Base-by-base conservation (phyloP, 2,329 filamentous ascomycete species). In the Penicillium sp. region DNA sequence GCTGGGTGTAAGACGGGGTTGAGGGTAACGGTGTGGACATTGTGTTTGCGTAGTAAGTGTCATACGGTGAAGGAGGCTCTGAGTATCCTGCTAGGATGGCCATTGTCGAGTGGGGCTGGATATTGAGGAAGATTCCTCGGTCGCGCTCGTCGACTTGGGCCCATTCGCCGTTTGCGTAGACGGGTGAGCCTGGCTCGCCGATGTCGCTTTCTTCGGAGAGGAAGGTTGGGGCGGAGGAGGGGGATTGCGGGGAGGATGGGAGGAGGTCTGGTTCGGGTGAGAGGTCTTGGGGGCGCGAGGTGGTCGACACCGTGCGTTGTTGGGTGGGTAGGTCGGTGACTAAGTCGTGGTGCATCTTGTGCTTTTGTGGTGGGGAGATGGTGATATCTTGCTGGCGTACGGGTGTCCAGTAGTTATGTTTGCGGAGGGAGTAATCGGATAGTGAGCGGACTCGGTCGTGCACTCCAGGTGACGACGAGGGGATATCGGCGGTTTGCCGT, bases 121-220 rank as follows among this genome's bases (percentile, higher is more conserved):
- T 28, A 15, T 70, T 63, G 33, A 63, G 51, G 22, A 70, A 54
- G 47, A 70, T 68, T 35, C 68, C 68, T 26, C 68, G 65, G 53
- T 72, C 77, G 50, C 68, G 67, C 42, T 62, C 68, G 56, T 70
- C 62, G 33, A 71, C 65, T 38, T 68, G 63, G 15, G 64, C 62
- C 67, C 69, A 70, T 56, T 70, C 67, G 24, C 68, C 67, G 40
- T 70, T 70, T 24, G 68, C 69, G 50, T 70, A 68, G 49, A 71
- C 68, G 0, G 71, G 68, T 6, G 72, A 73, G 12, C 73, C 73
- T 1, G 73, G 73, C 50, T 75, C 73, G 47, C 73, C 73, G 8
- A 75, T 69, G 4, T 75, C 73, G 22, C 68, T 70, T 53, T 69
- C 72, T 10, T 66, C 64, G 15, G 66, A 68, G 42, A 65, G 66